A percentile compares a stretch with the other conserved stretches of the same genome.
Conservation (phyloP, 2,329 filamentous ascomycete genomes). For the Aspergillus sp. region DNA sequence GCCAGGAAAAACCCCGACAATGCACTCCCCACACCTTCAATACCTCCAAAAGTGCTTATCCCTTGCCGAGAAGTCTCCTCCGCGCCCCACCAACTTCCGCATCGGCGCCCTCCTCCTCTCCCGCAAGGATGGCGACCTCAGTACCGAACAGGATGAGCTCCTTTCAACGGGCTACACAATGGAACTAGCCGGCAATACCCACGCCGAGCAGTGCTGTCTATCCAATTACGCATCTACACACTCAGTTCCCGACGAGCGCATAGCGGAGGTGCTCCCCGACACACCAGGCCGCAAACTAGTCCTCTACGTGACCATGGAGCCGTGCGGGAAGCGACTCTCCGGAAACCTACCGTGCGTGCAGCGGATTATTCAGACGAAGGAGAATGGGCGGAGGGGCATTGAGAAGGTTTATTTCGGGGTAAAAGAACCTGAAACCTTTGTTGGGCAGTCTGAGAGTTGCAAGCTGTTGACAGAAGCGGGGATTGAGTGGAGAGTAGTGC, state of each 20-base stretch:
- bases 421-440: slow-evolving; percentile 85
- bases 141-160: slow-evolving; percentile 48
- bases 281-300: slow-evolving; percentile 49
- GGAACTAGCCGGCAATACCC: slow-evolving; percentile 88
- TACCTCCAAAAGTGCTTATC: slow-evolving; percentile 72
- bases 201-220: slow-evolving; percentile 92
- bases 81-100: slow-evolving; percentile 86
- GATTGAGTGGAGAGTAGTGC: slow-evolving; percentile 70
- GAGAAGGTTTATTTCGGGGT: slow-evolving; percentile 83
- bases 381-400: slow-evolving; percentile 59
- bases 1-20: neutral
- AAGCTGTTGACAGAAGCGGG: slow-evolving; percentile 69
- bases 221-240: slow-evolving; percentile 58
- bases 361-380: slow-evolving; percentile 62
- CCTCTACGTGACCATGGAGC: slow-evolving; percentile 87
- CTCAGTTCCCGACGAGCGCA: slow-evolving; percentile 34
- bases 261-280: slow-evolving; percentile 42
- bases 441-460: slow-evolving; percentile 75
- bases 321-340: slow-evolving; percentile 47
- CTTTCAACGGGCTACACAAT: slow-evolving; percentile 86
- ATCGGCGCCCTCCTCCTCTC: slow-evolving; percentile 84
- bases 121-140: slow-evolving; percentile 28
- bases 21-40: slow-evolving; percentile 33
- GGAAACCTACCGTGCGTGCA: slow-evolving; percentile 64
- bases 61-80: slow-evolving; percentile 76